Conservation (phyloP, 2,329 filamentous ascomycete genomes). For the Celoporthe dispersa region DNA sequence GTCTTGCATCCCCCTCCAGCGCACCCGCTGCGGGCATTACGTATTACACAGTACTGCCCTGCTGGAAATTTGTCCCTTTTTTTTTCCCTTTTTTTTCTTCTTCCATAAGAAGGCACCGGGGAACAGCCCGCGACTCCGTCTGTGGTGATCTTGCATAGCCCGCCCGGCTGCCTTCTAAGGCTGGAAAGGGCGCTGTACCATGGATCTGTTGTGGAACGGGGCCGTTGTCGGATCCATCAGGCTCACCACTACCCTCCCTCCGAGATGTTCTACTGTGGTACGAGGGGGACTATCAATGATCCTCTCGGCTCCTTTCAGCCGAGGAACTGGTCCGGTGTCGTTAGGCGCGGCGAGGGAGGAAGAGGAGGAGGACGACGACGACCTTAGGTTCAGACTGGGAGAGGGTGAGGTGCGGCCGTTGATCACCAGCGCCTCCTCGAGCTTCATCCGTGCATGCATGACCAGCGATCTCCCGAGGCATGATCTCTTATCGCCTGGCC, state of each 20-base stretch:
- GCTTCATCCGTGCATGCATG: not conserved
- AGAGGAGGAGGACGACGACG: not conserved
- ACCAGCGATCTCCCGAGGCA: not conserved
- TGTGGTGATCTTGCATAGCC: not conserved
- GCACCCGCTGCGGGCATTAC: not conserved
- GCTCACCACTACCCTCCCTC: not conserved
- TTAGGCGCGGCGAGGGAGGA: not conserved
- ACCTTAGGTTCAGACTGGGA: not conserved
- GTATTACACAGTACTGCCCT: not conserved
- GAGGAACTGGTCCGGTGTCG: not conserved
- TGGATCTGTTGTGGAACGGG: not conserved
- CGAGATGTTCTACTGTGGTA: not conserved
- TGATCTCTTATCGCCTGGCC: not conserved
- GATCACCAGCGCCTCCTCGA: not conserved
- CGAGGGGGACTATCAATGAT: not conserved
- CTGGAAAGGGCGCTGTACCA: not conserved
- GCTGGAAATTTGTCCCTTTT: not conserved
- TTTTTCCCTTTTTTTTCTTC: too few relatives aligned
- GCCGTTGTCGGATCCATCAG: not conserved
- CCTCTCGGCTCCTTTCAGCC: not conserved
- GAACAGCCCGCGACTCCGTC: not conserved
- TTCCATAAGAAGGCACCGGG: not conserved
- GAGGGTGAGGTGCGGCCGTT: not conserved
- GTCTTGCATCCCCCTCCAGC: constrained; percentile 2
- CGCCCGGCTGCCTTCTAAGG: not conserved